phyloP scores from a whole-genome alignment of 2,329 filamentous ascomycete genomes.

The Neoarthrinium moseri region DNA sequence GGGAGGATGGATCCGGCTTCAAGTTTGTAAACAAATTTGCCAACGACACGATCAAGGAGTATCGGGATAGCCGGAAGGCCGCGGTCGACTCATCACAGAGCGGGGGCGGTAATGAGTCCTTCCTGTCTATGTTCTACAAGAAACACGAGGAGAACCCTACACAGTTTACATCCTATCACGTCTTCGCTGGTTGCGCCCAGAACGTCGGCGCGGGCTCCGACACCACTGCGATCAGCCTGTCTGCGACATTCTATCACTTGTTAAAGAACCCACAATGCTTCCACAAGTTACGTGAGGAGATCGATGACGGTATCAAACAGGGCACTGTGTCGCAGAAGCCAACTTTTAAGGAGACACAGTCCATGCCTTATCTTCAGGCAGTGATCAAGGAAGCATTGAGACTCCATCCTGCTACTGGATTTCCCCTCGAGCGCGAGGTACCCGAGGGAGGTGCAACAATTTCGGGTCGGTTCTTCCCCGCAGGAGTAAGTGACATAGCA shows the following conservation, averaged over 20 bases:
- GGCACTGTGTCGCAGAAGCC: slow-evolving; percentile 9
- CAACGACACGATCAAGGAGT: slow-evolving; percentile 11
- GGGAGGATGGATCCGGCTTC: slow-evolving; percentile 20
- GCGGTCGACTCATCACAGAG: neutral
- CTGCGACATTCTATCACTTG: neutral
- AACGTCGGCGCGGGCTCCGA: slow-evolving; percentile 22
- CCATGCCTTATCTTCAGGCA: slow-evolving; percentile 44
- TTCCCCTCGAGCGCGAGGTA: slow-evolving; percentile 42
- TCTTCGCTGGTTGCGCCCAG: slow-evolving; percentile 16
- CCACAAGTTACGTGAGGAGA: neutral
- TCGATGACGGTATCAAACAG: neutral
- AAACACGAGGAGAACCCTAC: slow-evolving; percentile 23
- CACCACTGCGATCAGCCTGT: neutral
- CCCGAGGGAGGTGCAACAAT: slow-evolving; percentile 32
- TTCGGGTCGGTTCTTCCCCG: slow-evolving; percentile 23
- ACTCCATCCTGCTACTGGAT: slow-evolving; percentile 40
- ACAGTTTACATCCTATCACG: slow-evolving; percentile 28
- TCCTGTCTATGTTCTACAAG: slow-evolving; percentile 25
- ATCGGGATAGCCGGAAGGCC: slow-evolving; percentile 5
- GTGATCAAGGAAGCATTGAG: slow-evolving; percentile 47
- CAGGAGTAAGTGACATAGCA: slow-evolving; percentile 11
- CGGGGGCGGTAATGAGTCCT: slow-evolving; percentile 13
- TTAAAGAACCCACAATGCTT: neutral
- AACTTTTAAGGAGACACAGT: slow-evolving; percentile 25
- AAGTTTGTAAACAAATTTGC: slow-evolving; percentile 25